phyloP scores from a whole-genome alignment of 1,139 yeast species.

The Debaryomyces fabryi region DNA sequence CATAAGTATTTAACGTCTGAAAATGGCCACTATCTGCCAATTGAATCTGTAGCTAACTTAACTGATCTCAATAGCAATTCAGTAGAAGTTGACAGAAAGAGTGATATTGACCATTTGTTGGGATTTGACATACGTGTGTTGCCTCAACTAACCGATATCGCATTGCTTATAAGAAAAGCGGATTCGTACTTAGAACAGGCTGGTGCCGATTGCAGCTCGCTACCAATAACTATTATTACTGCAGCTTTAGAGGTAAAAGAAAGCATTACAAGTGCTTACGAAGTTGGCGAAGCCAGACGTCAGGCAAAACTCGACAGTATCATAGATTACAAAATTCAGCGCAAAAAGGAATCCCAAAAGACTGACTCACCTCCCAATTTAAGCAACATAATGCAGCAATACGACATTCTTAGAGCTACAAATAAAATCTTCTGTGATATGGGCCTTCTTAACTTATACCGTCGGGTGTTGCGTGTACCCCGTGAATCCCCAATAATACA shows the following conservation, averaged over 20 bases:
- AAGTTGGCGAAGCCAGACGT: constrained; percentile 38
- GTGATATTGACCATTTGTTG: constrained; percentile 57
- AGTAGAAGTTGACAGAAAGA: constrained; percentile 27
- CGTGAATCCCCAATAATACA: constrained; percentile 49
- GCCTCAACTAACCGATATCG: constrained; percentile 51
- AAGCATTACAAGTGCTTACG: constrained; percentile 32
- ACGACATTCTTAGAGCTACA: constrained; percentile 50
- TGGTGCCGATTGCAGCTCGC: constrained; percentile 11
- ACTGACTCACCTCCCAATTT: constrained; percentile 20
- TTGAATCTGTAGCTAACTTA: constrained; percentile 19
- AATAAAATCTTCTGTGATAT: constrained; percentile 57
- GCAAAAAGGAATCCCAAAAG: constrained; percentile 13
- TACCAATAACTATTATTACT: constrained; percentile 41
- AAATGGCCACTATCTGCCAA: constrained; percentile 20
- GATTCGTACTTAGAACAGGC: constrained; percentile 26
- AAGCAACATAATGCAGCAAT: constrained; percentile 31
- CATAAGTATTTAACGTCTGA: constrained; percentile 27
- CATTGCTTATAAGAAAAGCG: constrained; percentile 44
- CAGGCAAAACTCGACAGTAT: constrained; percentile 34
- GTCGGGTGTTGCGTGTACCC: constrained; percentile 56
- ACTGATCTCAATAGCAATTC: constrained; percentile 14
- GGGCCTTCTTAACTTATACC: constrained; percentile 58
- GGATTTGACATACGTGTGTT: constrained; percentile 62
- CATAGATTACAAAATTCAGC: constrained; percentile 22
- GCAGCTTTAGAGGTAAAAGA: constrained; percentile 52